Evolutionary conservation across 345 rosid species (phyloP).

Genomic region (Gynandropsis gynandra): DNA sequence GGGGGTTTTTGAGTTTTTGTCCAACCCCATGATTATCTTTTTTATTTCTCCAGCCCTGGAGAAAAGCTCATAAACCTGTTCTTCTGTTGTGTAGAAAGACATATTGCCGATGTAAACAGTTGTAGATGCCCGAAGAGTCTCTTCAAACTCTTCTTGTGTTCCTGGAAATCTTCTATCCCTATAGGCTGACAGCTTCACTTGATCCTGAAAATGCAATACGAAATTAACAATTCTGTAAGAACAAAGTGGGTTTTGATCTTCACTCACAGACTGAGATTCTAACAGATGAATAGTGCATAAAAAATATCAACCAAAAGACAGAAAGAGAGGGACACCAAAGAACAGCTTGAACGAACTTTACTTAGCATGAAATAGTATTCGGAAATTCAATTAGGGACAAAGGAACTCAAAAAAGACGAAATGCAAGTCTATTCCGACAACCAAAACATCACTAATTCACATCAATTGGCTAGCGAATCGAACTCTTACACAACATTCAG

Average conservation of each 20-base stretch:
- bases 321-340: neutral
- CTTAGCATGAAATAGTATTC: too few relatives aligned
- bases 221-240: too few relatives aligned
- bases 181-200: constrained; percentile 70
- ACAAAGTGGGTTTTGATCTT: too few relatives aligned
- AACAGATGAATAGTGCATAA: too few relatives aligned
- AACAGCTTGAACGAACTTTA: neutral
- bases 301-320: neutral
- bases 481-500: too few relatives aligned
- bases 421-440: neutral
- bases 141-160: constrained; percentile 82
- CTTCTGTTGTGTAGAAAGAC: constrained; percentile 95
- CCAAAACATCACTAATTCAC: neutral
- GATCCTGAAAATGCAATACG: constrained; percentile 42
- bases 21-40: constrained; percentile 96
- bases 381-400: neutral
- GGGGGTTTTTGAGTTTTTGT: constrained; percentile 91
- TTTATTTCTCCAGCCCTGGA: constrained; percentile 89
- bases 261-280: too few relatives aligned
- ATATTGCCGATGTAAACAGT: constrained; percentile 89
- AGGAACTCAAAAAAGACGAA: neutral
- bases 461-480: too few relatives aligned
- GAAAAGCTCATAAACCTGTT: constrained; percentile 95
- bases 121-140: constrained; percentile 52
- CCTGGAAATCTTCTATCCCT: constrained; percentile 80